Base-by-base conservation (phyloP, 768 basidiomycete species). In the Mycena haematopus region DNA sequence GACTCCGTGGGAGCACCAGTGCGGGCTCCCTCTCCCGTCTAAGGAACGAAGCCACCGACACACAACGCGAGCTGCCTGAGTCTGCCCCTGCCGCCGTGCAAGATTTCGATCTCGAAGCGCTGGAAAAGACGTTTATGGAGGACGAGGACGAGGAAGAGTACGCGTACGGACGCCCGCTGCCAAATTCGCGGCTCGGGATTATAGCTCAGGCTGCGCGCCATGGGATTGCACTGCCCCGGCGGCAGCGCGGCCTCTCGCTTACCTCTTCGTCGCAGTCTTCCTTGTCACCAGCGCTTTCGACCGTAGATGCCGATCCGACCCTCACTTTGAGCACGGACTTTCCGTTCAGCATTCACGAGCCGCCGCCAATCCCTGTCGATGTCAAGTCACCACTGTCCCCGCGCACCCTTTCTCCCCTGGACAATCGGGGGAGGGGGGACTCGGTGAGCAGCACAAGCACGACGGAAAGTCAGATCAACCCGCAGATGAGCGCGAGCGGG, bases 361-460 rank as follows among this genome's bases (percentile, higher is more conserved):
- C 84, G n/a, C 87, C 87, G 4, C 81, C 80, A 15, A n/a, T n/a
- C n/a, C n/a, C n/a, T n/a, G n/a, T n/a, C n/a, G n/a, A n/a, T n/a
- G 75, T n/a, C 40, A 75, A 35, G 29, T 31, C 29, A 53, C 40
- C 40, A 17, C 40, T n/a, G 40, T 72, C 5, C 70, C 74, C 65
- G 42, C n/a, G n/a, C n/a, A n/a, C n/a, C n/a, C 73, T 73, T 51
- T 65, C 63, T 47, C 50, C 72, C 24, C 66, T 66, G 19, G 85
- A 88, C 62, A 80, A 74, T 49, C 80, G 89, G 31, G 68, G 78
- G 51, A 78, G 91, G 47, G 91, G 91, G 1, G 85, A 89, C 67
- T 91, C 90, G 9, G 74, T 91, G 56, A 90, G 90, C 68, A 92
- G 88, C 63, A 79, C 79, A 63, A 83, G 84, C 58, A 90, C 87